A percentile compares a stretch with the other conserved stretches of the same genome.
Conservation (phyloP, 2,329 filamentous ascomycete species). For the Colletotrichum paranaense region DNA sequence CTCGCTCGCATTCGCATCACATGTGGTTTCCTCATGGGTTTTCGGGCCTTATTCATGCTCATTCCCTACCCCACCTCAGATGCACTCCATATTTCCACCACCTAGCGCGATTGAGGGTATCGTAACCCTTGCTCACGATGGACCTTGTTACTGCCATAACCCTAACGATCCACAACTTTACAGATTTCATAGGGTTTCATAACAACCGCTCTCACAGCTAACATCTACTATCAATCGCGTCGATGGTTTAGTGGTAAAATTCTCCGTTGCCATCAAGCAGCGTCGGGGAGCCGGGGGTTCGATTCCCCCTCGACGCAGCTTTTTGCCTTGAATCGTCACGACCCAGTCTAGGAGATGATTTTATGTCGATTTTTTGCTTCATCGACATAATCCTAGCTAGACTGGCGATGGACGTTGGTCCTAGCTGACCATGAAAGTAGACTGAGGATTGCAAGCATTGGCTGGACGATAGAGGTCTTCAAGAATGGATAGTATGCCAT, state of each 20-base stretch:
- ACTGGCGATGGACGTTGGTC: neutral
- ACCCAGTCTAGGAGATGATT: too few species aligned
- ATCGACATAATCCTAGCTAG: neutral
- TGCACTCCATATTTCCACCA: neutral
- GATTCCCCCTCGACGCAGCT: conserved; percentile 7
- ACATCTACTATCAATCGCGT: neutral
- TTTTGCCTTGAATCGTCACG: neutral
- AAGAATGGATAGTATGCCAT: neutral
- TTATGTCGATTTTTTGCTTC: neutral
- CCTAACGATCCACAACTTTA: neutral
- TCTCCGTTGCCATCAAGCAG: conserved; percentile 15
- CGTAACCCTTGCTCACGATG: neutral
- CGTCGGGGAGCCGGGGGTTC: conserved; percentile 19
- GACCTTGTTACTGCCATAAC: neutral
- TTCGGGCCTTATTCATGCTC: neutral
- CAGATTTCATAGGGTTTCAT: rapidly evolving
- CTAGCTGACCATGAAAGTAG: neutral
- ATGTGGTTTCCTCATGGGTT: neutral
- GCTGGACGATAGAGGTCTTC: neutral
- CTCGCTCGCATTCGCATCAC: too few species aligned
- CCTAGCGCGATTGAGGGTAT: conserved; percentile 1
- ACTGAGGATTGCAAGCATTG: neutral
- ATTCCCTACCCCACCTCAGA: neutral
- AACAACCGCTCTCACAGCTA: rapidly evolving
- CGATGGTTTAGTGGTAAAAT: conserved; percentile 21